These are phyloP conservation scores for Heteromeles arbutifolia DNA, from an alignment of 306 rosid species.

Conservation along the genomic window DNA sequence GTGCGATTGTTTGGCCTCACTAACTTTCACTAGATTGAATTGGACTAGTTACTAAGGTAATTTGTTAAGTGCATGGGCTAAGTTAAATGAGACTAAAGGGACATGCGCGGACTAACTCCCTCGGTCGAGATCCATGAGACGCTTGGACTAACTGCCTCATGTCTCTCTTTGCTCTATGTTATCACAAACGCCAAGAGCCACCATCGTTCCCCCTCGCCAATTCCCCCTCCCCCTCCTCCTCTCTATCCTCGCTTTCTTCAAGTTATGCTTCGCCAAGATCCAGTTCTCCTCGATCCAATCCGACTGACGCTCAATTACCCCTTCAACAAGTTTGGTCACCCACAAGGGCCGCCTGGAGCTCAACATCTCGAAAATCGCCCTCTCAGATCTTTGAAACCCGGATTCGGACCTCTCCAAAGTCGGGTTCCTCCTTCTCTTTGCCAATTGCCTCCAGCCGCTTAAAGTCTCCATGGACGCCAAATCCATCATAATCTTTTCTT, in stretches of 20 bases:
- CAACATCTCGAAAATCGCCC: slow-evolving; percentile 38
- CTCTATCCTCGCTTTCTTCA: slow-evolving; percentile 14
- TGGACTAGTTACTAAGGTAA: no score
- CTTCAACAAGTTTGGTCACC: slow-evolving; percentile 74
- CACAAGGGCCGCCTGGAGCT: slow-evolving; percentile 70
- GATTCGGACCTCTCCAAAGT: slow-evolving; percentile 43
- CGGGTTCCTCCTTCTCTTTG: slow-evolving; percentile 50
- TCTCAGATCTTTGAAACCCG: slow-evolving; percentile 25
- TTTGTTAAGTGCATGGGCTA: no score
- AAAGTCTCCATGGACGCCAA: accelerated
- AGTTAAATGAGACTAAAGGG: accelerated
- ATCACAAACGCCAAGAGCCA: background rate
- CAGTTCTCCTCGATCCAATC: slow-evolving; percentile 34
- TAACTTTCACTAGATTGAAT: no score
- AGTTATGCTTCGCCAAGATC: slow-evolving; percentile 47
- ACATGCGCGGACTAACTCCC: no score
- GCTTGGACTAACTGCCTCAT: accelerated
- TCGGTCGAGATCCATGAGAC: no score
- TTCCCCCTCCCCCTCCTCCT: slow-evolving; percentile 6
- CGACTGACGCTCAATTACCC: slow-evolving; percentile 51
- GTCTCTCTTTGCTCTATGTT: no score
- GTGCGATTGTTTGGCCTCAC: no score
- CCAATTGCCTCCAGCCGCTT: no score
- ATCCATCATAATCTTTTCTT: no score
- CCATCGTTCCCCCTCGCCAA: background rate